phyloP scores from a whole-genome alignment of 1,284 basidiomycete species.

The Ganoderma leucocontextum region DNA sequence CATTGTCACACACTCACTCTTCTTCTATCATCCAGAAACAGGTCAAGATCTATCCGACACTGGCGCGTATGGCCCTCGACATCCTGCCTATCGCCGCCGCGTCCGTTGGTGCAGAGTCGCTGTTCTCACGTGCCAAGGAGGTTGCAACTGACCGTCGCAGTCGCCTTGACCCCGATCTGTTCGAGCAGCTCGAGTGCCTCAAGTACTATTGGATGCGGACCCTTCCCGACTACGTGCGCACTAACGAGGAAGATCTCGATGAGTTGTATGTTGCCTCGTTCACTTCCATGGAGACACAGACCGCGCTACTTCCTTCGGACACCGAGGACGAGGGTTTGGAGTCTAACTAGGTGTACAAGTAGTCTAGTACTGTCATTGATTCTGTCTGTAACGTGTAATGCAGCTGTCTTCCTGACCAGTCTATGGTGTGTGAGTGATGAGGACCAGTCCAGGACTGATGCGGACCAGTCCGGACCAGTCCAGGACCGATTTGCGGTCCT shows the following conservation, averaged over 20 bases:
- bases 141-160: not conserved
- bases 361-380: not conserved
- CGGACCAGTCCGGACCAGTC: not conserved
- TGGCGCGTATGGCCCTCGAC: conserved; percentile 8
- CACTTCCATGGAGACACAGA: not conserved
- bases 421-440: no score
- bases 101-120: not conserved
- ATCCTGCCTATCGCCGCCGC: conserved; percentile 4
- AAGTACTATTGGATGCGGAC: not conserved
- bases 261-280: not conserved
- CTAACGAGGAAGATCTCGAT: not conserved
- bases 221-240: not conserved
- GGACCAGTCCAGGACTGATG: no score
- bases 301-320: not conserved
- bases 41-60: not conserved
- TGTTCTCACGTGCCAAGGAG: conserved; percentile 11
- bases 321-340: not conserved
- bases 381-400: not conserved
- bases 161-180: conserved; percentile 2
- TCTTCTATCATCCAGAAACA: no score
- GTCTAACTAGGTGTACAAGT: no score
- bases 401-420: not conserved
- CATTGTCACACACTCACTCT: no score
- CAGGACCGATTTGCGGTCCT: not conserved
- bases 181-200: conserved; percentile 19